These are phyloP conservation scores for Puya raimondii DNA, from an alignment of 176 grass and related monocot species.

Conservation along the genomic window DNA sequence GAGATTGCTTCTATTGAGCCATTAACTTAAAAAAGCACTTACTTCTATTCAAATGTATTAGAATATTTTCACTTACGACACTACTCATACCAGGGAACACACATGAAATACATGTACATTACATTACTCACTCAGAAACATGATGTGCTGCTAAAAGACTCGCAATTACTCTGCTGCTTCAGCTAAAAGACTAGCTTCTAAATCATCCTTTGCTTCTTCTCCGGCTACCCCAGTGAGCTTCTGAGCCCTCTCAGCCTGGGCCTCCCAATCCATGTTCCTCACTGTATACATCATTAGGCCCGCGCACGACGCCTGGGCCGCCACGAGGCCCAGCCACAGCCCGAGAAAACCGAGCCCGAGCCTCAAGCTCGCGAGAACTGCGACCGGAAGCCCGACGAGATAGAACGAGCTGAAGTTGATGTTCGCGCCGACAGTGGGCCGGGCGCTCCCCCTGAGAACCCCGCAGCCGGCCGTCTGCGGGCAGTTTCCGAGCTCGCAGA, in stretches of 20 bases:
- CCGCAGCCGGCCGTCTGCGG: conserved; percentile 15
- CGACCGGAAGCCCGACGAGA: conserved; percentile 10
- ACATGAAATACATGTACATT: no score
- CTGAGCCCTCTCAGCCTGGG: neutral
- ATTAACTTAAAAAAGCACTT: no score
- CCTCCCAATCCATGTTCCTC: conserved; percentile 8
- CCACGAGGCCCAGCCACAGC: conserved; percentile 11
- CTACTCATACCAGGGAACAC: no score
- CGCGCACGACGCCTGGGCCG: conserved; percentile 10
- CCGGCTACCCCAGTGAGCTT: neutral
- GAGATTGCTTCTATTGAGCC: no score
- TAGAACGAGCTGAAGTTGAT: conserved; percentile 18
- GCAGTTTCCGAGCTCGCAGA: conserved; percentile 15
- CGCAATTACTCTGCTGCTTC: conserved; percentile 1
- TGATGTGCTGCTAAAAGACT: neutral
- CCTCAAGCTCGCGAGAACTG: neutral
- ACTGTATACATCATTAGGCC: neutral
- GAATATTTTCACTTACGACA: no score
- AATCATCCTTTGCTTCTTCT: conserved; percentile 13
- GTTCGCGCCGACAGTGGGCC: conserved; percentile 1
- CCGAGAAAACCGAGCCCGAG: conserved; percentile 6
- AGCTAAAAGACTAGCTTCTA: conserved; percentile 16
- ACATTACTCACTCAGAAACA: no score
- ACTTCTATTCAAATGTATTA: no score
- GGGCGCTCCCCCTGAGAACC: conserved; percentile 6